A percentile compares a stretch with the other conserved stretches of the same genome.
Conservation (phyloP, 1,139 yeast genomes). For the Suhomyces chickasaworum region DNA sequence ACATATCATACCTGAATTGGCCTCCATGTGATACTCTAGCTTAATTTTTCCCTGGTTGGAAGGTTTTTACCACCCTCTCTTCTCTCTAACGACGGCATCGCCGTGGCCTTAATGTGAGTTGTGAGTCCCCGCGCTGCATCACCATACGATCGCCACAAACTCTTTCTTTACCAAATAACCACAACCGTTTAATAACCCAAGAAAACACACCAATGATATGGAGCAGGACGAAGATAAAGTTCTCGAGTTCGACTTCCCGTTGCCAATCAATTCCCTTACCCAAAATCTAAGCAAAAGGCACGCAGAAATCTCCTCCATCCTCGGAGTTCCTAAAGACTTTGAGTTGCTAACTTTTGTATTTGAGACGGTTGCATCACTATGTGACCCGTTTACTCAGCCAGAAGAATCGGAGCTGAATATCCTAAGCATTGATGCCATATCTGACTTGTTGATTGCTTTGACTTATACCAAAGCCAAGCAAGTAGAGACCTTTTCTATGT, state of each 20-base stretch:
- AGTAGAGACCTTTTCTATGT: background rate
- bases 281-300: constrained; percentile 26
- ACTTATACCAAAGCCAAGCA: constrained; percentile 19
- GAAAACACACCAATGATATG: constrained; percentile 22
- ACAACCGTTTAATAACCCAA: background rate
- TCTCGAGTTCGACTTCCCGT: constrained; percentile 31
- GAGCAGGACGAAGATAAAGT: constrained; percentile 23
- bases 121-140: constrained; percentile 1
- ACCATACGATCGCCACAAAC: constrained; percentile 10
- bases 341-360: constrained; percentile 24
- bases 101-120: constrained; percentile 1
- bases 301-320: constrained; percentile 20
- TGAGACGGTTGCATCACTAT: constrained; percentile 43
- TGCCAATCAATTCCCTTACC: constrained; percentile 21
- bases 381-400: constrained; percentile 72
- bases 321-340: constrained; percentile 25
- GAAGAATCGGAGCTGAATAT: constrained; percentile 55
- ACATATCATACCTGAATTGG: no score
- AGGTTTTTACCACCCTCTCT: no score
- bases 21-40: no score
- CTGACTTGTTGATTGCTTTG: constrained; percentile 54
- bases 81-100: no score
- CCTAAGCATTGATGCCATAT: constrained; percentile 55
- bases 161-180: background rate
- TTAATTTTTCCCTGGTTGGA: no score